Percentiles rank a stretch among this genome's conserved stretches.
phyloP scores from a whole-genome alignment of 2,329 filamentous ascomycete species.

The Aspergillus terreus region DNA sequence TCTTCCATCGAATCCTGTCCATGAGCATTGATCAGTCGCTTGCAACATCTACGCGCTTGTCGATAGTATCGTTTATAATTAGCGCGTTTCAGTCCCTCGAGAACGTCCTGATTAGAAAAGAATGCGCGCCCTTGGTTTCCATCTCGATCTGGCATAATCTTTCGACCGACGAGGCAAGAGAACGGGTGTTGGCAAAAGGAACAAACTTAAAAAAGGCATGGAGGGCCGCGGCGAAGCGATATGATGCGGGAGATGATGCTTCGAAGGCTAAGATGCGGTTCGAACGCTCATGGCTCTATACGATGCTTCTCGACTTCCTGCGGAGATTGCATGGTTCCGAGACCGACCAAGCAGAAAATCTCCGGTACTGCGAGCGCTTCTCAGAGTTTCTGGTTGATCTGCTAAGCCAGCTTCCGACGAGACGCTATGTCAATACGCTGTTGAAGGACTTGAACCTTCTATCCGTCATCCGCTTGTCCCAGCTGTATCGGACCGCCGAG shows the following conservation, averaged over 20 bases:
- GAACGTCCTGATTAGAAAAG: constrained; percentile 81
- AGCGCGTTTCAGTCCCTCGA: constrained; percentile 92
- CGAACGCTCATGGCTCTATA: constrained; percentile 90
- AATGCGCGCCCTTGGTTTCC: constrained; percentile 91
- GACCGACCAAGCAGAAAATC: constrained; percentile 52
- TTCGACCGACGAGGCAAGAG: constrained; percentile 70
- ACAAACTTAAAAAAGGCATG: constrained; percentile 82
- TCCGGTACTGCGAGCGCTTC: constrained; percentile 88
- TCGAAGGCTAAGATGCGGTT: constrained; percentile 79
- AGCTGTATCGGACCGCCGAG: constrained; percentile 69
- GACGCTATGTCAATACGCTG: constrained; percentile 87
- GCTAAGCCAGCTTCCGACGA: constrained; percentile 87
- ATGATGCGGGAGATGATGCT: constrained; percentile 76
- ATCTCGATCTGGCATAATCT: constrained; percentile 96
- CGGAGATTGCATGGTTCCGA: constrained; percentile 61
- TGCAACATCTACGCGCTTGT: constrained; percentile 64
- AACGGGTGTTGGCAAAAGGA: constrained; percentile 67
- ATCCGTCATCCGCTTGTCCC: constrained; percentile 72
- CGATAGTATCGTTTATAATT: constrained; percentile 87
- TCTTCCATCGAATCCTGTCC: constrained; percentile 86
- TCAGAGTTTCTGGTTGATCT: constrained; percentile 86
- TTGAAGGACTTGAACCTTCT: constrained; percentile 82
- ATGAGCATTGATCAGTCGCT: constrained; percentile 73
- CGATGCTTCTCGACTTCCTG: constrained; percentile 78
- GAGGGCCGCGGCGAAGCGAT: constrained; percentile 81